Conservation (phyloP, 164 flowering plant species). For the Kalanchoe fedtschenkoi region DNA sequence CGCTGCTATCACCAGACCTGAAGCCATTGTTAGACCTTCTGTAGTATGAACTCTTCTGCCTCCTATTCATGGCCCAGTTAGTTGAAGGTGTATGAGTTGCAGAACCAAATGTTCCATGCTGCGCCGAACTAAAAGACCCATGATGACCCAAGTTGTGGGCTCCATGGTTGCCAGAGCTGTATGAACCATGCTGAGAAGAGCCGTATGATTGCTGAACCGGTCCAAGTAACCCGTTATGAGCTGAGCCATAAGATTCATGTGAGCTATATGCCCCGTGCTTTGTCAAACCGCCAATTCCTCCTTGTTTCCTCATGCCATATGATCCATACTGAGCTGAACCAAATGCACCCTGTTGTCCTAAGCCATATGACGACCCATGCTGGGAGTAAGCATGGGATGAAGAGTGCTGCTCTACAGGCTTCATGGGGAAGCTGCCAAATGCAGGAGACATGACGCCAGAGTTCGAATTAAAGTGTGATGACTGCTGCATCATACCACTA, state of each 20-base stretch:
- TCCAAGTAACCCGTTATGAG: conserved; percentile 2
- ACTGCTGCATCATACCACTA: background rate
- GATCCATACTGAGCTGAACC: background rate
- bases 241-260: background rate
- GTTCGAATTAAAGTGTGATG: background rate
- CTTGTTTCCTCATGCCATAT: conserved; percentile 5
- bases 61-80: background rate
- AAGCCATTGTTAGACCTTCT: conserved; percentile 2
- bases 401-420: conserved; percentile 4
- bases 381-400: conserved; percentile 5
- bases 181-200: conserved; percentile 1
- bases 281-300: background rate
- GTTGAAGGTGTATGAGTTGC: background rate
- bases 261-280: too few species aligned
- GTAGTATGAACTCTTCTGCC: background rate
- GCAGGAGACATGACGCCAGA: background rate
- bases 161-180: background rate
- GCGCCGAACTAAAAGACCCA: background rate
- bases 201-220: too few species aligned
- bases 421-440: background rate
- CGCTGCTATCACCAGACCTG: conserved; percentile 6
- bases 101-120: background rate
- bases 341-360: background rate
- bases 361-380: conserved; percentile 4
- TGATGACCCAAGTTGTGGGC: background rate